Conservation (phyloP, 768 basidiomycete species). For the Amylocystis lapponica region DNA sequence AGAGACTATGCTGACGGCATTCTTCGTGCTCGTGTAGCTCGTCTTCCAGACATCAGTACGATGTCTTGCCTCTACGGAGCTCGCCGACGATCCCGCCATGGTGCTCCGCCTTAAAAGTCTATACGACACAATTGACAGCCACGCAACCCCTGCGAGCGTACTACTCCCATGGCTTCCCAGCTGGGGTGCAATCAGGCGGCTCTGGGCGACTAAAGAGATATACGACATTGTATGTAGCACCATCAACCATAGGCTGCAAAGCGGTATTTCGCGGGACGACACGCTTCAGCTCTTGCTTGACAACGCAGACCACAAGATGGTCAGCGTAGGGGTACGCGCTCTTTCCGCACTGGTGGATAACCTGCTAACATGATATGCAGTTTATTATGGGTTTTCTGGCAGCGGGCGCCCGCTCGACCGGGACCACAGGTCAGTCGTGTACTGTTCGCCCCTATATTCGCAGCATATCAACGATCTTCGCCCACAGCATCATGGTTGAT, state of each 20-base stretch:
- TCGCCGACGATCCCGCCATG: conserved; percentile 56
- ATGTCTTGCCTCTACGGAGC: conserved; percentile 59
- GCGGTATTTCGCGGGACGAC: conserved; percentile 53
- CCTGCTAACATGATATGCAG: conserved; percentile 31
- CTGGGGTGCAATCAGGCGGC: conserved; percentile 64
- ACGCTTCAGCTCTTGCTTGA: conserved; percentile 74
- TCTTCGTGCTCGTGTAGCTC: conserved; percentile 27
- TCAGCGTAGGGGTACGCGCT: conserved; percentile 60
- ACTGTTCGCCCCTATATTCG: background rate
- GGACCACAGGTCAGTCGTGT: conserved; percentile 50
- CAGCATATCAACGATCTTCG: conserved; percentile 6
- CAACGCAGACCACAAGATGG: conserved; percentile 57
- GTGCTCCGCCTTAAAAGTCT: conserved; percentile 58
- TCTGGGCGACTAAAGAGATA: conserved; percentile 69
- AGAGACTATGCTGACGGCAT: background rate
- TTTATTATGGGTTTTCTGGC: conserved; percentile 81
- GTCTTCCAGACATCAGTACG: conserved; percentile 72
- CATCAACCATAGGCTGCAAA: conserved; percentile 51
- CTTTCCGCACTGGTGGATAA: background rate
- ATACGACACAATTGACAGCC: conserved; percentile 63
- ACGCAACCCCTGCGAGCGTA: conserved; percentile 68
- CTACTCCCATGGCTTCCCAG: conserved; percentile 75
- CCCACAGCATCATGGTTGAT: conserved; percentile 63
- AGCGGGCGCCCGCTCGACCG: conserved; percentile 77
- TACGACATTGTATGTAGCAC: conserved; percentile 61